Base-by-base conservation (phyloP, 192 early-diverging fungal species). In the Phycomyces blakesleeanus region DNA sequence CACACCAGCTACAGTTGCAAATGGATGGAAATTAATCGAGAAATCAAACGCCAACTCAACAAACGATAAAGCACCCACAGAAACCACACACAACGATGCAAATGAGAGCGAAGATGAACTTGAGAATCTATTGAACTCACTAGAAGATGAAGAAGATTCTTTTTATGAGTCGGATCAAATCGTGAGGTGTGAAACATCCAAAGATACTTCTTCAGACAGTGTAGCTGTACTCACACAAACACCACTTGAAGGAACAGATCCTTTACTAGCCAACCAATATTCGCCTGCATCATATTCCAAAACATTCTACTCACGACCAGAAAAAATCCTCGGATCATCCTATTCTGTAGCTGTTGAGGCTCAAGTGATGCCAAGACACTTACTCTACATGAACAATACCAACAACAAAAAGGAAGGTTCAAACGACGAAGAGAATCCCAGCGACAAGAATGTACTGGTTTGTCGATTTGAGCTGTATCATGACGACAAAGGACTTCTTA, bases 381-480 rank as follows among this genome's bases (percentile, higher is more conserved):
- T 26, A 16, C 40, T 65, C 8, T 40, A 56, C 1, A 56, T 55
- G 29, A 34, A 34, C 22, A 41, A 27, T 47, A 6, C 44, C 18
- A 47, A 47, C 10, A 51, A 59, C 10, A 5, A 50, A 50, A 34
- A 54, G 15, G 15, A 54, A 0, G 22, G 37, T 42, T 10, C 9
- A 56, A 22, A 52, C 15, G 41, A 40, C 14, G 21, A 5, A 0
- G 22, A 59, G 0, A 10, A 0, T 51, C 3, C 12, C 21, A 24
- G 21, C 20, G 42, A 50, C 7, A 27, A 59, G 27, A 42, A 18
- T 38, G 34, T 61, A 9, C 49, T 70, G 5, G 56, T 64, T 0
- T 70, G 68, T 18, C 47, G 57, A 21, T 70, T 70, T 55, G 68
- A 70, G 34, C 39, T 70, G 14, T 61, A 64, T 52, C 51, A 61